phyloP scores from a whole-genome alignment of 2,329 filamentous ascomycete species.

The Pyricularia pennisetigena region DNA sequence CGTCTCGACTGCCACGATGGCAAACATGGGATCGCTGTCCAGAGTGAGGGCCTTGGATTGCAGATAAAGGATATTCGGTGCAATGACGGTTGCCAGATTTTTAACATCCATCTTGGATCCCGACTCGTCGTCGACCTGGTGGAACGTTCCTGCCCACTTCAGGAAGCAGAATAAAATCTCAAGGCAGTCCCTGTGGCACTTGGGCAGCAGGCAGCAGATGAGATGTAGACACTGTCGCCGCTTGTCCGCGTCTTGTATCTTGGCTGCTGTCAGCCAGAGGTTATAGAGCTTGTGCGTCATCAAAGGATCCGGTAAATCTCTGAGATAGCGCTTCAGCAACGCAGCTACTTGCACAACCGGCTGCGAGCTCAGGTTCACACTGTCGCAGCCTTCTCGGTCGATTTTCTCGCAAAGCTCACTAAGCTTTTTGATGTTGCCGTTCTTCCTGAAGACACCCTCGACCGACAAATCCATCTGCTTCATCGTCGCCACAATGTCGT shows the following conservation, averaged over 20 bases:
- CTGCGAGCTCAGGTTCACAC: constrained; percentile 77
- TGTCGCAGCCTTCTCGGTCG: constrained; percentile 75
- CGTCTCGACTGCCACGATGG: constrained; percentile 85
- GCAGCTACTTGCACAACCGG: constrained; percentile 91
- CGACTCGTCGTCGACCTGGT: constrained; percentile 91
- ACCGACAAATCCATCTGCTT: constrained; percentile 98
- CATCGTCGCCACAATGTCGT: constrained; percentile 90
- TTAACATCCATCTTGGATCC: constrained; percentile 99
- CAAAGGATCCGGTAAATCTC: constrained; percentile 87
- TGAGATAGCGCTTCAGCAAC: constrained; percentile 86
- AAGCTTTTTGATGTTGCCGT: constrained; percentile 92
- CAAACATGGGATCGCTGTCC: constrained; percentile 82
- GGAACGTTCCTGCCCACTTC: constrained; percentile 96
- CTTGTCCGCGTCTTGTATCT: constrained; percentile 72
- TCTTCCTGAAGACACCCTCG: constrained; percentile 97
- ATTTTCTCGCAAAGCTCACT: constrained; percentile 80
- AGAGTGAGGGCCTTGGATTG: constrained; percentile 54
- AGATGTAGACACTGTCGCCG: constrained; percentile 81
- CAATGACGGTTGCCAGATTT: constrained; percentile 94
- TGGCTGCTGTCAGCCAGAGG: constrained; percentile 83
- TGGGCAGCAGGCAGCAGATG: constrained; percentile 85
- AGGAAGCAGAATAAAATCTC: constrained; percentile 94
- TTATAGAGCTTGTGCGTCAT: constrained; percentile 91
- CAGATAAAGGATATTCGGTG: constrained; percentile 84
- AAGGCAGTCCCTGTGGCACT: constrained; percentile 84